phyloP scores from a whole-genome alignment of 805 yeast genomes.

The Metschnikowia hibisci region DNA sequence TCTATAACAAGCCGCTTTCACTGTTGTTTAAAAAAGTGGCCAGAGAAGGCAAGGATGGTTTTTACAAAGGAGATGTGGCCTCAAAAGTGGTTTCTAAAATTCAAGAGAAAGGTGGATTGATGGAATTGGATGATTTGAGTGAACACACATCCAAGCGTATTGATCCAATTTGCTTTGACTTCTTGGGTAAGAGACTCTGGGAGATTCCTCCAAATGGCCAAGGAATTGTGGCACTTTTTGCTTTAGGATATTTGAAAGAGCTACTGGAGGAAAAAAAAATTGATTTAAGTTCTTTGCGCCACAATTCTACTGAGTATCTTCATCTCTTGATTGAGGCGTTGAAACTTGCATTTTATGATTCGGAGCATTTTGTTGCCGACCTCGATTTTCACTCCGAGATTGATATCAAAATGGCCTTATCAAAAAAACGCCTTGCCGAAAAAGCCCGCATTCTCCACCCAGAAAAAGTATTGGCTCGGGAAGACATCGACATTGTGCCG shows the following conservation, averaged over 20 bases:
- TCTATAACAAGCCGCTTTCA: constrained; percentile 52
- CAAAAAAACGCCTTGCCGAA: constrained; percentile 15
- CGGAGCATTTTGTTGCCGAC: constrained; percentile 71
- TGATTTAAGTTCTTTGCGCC: constrained; percentile 44
- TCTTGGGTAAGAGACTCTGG: constrained; percentile 57
- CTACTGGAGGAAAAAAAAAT: constrained; percentile 43
- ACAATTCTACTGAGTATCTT: constrained; percentile 67
- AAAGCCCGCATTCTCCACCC: constrained; percentile 7
- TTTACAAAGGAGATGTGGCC: constrained; percentile 69
- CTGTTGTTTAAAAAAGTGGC: constrained; percentile 50
- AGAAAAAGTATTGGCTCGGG: constrained; percentile 9
- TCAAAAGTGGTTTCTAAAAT: constrained; percentile 56
- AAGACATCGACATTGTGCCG: constrained; percentile 16
- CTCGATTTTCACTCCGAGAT: constrained; percentile 38
- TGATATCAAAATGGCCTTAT: constrained; percentile 42
- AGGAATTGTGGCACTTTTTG: constrained; percentile 70
- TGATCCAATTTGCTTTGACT: constrained; percentile 56
- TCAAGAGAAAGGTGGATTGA: constrained; percentile 49
- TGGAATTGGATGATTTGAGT: constrained; percentile 53
- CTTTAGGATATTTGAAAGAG: constrained; percentile 61
- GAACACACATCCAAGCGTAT: constrained; percentile 59
- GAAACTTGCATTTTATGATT: constrained; percentile 69
- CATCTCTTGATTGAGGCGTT: constrained; percentile 68
- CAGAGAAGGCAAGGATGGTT: constrained; percentile 56
- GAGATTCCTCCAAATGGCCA: constrained; percentile 86